phyloP scores from a whole-genome alignment of 2,329 filamentous ascomycete genomes.

The Beauveria caledonica region DNA sequence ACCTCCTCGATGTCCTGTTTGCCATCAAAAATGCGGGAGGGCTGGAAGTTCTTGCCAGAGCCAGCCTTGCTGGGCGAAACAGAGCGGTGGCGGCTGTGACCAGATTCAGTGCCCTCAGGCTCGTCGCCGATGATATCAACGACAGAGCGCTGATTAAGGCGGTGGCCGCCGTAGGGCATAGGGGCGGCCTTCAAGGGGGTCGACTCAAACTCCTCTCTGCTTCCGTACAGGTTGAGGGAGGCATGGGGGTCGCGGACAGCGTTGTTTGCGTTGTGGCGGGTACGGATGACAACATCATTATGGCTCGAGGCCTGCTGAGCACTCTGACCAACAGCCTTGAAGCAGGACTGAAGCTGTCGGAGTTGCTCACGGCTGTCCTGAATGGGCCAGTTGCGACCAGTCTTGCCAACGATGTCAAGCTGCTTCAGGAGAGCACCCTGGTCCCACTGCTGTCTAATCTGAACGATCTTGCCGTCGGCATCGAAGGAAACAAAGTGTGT shows the following conservation, averaged over 20 bases:
- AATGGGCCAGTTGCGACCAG: conserved; percentile 91
- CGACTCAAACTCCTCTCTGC: conserved; percentile 54
- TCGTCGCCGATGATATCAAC: conserved; percentile 61
- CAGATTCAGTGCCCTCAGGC: conserved; percentile 28
- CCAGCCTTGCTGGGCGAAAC: conserved; percentile 38
- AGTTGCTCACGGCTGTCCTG: conserved; percentile 78
- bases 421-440: conserved; percentile 89
- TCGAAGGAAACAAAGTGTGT: conserved; percentile 86
- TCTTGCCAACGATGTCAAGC: conserved; percentile 84
- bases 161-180: conserved; percentile 52
- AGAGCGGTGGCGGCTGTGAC: conserved; percentile 37
- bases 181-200: conserved; percentile 39
- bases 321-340: conserved; percentile 38
- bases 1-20: conserved; percentile 35
- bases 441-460: conserved; percentile 91
- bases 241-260: conserved; percentile 57
- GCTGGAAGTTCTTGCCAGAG: conserved; percentile 52
- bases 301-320: conserved; percentile 25
- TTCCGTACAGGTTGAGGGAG: conserved; percentile 65
- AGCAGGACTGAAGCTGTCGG: conserved; percentile 59
- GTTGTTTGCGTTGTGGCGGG: conserved; percentile 46
- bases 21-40: conserved; percentile 56
- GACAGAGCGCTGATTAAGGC: conserved; percentile 59
- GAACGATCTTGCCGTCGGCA: conserved; percentile 64
- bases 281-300: conserved; percentile 32